A percentile compares a stretch with the other conserved stretches of the same genome.
Evolutionary conservation across 495 filamentous ascomycete species (phyloP).

Genomic region (Letharia columbiana): DNA sequence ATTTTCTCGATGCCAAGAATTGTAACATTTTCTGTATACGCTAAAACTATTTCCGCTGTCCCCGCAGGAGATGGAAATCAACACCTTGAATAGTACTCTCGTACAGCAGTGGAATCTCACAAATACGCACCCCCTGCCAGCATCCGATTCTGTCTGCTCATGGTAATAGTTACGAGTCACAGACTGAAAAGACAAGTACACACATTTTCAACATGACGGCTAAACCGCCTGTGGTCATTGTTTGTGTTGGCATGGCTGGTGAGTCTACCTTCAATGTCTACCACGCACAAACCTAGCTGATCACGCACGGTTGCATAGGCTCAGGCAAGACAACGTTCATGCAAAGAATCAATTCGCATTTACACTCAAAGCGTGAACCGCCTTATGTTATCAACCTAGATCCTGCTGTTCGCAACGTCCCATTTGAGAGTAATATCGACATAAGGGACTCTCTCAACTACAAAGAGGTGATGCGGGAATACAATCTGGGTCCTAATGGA

Average conservation of each 20-base stretch:
- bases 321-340: conserved; percentile 98
- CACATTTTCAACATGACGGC: conserved; percentile 32
- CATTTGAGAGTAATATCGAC: conserved; percentile 98
- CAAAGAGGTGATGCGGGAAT: conserved; percentile 98
- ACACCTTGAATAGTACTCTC: too few species aligned
- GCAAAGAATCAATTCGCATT: conserved; percentile 89
- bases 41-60: background rate
- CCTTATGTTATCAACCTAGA: conserved; percentile 98
- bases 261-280: background rate
- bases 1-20: too few species aligned
- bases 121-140: background rate
- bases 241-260: conserved; percentile 96
- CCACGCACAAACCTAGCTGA: background rate
- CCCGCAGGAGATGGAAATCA: background rate
- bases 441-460: conserved; percentile 99
- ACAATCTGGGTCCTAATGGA: conserved; percentile 95
- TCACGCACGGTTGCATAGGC: conserved; percentile 38
- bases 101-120: background rate
- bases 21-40: too few species aligned
- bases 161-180: background rate
- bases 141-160: background rate
- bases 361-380: conserved; percentile 62
- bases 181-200: background rate
- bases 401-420: conserved; percentile 86
- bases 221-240: conserved; percentile 57